Evolutionary conservation across 2,329 filamentous ascomycete species (phyloP).

Genomic region (Ceratocystis colombiana): DNA sequence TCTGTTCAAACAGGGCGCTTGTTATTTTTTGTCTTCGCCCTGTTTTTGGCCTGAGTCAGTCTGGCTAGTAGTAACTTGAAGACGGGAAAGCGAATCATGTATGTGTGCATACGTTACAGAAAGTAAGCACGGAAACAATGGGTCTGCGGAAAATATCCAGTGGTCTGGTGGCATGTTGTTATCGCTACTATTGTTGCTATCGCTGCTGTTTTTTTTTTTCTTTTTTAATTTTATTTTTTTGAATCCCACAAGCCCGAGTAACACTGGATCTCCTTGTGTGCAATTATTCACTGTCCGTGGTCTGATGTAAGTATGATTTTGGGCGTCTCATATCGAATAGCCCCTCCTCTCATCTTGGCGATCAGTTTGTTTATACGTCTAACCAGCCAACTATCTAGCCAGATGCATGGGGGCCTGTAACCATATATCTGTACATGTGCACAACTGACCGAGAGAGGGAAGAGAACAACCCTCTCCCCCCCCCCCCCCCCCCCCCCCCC

Average conservation of each 20-base stretch:
- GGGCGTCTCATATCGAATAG: not conserved
- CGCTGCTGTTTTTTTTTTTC: not conserved
- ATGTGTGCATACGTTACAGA: no score
- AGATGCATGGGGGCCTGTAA: not conserved
- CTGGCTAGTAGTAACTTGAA: no score
- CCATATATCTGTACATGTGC: not conserved
- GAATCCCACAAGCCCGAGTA: not conserved
- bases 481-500: not conserved
- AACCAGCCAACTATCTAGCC: not conserved
- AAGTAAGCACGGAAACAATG: no score
- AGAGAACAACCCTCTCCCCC: no score
- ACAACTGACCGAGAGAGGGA: no score
- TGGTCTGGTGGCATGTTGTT: not conserved
- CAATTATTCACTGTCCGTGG: not conserved
- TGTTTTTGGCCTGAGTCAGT: no score
- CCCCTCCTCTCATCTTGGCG: not conserved
- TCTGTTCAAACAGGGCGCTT: not conserved
- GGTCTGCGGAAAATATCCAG: no score
- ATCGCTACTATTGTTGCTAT: not conserved
- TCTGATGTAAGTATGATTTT: constrained; percentile 4
- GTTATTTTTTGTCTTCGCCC: not conserved
- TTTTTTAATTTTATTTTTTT: not conserved
- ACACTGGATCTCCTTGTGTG: not conserved
- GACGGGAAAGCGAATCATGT: no score
- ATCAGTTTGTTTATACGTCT: not conserved